Percentiles rank a stretch among this genome's conserved stretches.
These are phyloP conservation scores for Saccharomycopsis vini DNA, from an alignment of 805 yeast species.

Conservation along the genomic window DNA sequence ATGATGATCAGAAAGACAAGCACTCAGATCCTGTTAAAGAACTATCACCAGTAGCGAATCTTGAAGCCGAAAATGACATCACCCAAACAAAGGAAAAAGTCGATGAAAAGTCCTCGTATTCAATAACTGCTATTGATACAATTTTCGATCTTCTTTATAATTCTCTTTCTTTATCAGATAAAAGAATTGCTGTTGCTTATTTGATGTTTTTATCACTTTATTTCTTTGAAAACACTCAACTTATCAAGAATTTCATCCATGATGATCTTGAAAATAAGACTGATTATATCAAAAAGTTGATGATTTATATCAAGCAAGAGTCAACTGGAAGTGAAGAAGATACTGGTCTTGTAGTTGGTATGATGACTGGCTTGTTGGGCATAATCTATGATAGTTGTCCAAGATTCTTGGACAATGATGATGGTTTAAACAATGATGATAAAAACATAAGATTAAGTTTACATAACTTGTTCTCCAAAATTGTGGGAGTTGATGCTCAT, in stretches of 20 bases:
- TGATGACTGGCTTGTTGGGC: slow-evolving; percentile 66
- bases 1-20: neutral
- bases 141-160: slow-evolving; percentile 66
- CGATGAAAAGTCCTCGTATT: no score
- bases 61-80: neutral
- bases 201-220: slow-evolving; percentile 64
- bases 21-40: neutral
- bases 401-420: slow-evolving; percentile 19
- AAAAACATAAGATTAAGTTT: slow-evolving; percentile 54
- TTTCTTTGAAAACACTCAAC: slow-evolving; percentile 68
- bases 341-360: slow-evolving; percentile 59
- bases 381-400: slow-evolving; percentile 77
- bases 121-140: slow-evolving; percentile 52
- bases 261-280: slow-evolving; percentile 61
- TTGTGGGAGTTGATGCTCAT: slow-evolving; percentile 78
- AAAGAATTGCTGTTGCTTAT: slow-evolving; percentile 66
- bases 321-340: slow-evolving; percentile 36
- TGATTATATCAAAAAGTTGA: slow-evolving; percentile 38
- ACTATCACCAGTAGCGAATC: neutral
- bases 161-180: slow-evolving; percentile 53
- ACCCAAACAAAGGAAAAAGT: no score
- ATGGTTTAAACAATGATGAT: slow-evolving; percentile 24
- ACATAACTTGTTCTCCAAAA: slow-evolving; percentile 51
- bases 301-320: slow-evolving; percentile 14
- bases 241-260: slow-evolving; percentile 65